Evolutionary conservation across 345 rosid species (phyloP).

Genomic region (Murraya paniculata): DNA sequence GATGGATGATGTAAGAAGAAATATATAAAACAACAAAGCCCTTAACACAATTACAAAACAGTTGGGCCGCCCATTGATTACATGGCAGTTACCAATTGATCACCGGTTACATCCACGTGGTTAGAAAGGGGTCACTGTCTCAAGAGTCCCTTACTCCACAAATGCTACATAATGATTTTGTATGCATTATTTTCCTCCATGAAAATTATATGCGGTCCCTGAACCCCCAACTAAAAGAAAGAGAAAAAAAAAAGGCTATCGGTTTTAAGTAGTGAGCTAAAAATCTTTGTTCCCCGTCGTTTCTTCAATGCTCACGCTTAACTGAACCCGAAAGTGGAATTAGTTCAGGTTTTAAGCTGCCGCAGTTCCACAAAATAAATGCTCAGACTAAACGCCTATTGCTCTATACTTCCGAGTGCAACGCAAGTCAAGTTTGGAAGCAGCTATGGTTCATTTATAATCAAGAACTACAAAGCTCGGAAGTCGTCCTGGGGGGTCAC

Average conservation of each 20-base stretch:
- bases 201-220: slow-evolving; percentile 27
- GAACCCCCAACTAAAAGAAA: neutral
- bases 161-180: neutral
- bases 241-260: neutral
- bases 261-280: neutral
- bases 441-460: slow-evolving; percentile 37
- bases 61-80: neutral
- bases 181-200: slow-evolving; percentile 37
- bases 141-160: neutral
- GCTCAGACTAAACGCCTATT: slow-evolving; percentile 58
- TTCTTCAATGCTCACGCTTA: slow-evolving; percentile 11
- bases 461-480: slow-evolving; percentile 24
- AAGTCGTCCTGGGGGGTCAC: slow-evolving; percentile 32
- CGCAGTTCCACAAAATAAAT: slow-evolving; percentile 27
- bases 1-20: neutral
- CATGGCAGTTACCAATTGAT: slow-evolving; percentile 8
- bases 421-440: slow-evolving; percentile 45
- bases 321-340: neutral
- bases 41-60: neutral
- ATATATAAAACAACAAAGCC: neutral
- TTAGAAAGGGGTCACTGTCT: slow-evolving; percentile 2
- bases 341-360: neutral
- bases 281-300: slow-evolving; percentile 10
- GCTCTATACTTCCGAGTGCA: slow-evolving; percentile 50
- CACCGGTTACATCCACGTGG: slow-evolving; percentile 28